These are phyloP conservation scores for Ogataea pini DNA, from an alignment of 805 yeast species.

Conservation along the genomic window DNA sequence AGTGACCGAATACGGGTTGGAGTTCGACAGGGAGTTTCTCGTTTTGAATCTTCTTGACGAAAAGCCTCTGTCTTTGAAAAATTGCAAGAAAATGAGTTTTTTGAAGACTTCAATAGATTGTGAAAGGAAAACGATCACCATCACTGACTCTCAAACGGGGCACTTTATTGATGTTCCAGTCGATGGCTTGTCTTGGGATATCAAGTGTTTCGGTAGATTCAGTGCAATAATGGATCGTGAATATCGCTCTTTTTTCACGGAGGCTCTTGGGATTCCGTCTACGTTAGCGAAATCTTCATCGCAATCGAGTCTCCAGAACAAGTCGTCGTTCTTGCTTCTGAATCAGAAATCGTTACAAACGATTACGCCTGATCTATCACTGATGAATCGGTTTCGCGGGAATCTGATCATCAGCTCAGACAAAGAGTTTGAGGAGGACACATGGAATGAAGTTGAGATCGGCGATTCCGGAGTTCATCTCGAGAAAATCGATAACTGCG, in stretches of 20 bases:
- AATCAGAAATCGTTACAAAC: conserved; percentile 34
- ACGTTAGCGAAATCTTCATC: conserved; percentile 32
- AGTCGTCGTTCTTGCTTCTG: conserved; percentile 42
- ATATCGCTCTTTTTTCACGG: conserved; percentile 33
- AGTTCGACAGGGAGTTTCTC: conserved; percentile 43
- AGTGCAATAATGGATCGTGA: conserved; percentile 16
- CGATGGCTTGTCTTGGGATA: background rate
- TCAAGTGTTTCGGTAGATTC: conserved; percentile 11
- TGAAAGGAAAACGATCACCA: conserved; percentile 1
- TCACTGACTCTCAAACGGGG: conserved; percentile 6
- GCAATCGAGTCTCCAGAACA: conserved; percentile 31
- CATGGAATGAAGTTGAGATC: conserved; percentile 33
- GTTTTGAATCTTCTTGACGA: conserved; percentile 32
- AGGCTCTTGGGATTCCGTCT: conserved; percentile 36
- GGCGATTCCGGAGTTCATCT: conserved; percentile 15
- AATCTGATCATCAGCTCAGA: conserved; percentile 36
- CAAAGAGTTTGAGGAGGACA: conserved; percentile 40
- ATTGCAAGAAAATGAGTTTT: conserved; percentile 36
- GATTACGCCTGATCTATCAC: conserved; percentile 9
- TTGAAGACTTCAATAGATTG: conserved; percentile 34
- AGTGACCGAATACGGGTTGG: conserved; percentile 35
- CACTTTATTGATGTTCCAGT: conserved; percentile 8
- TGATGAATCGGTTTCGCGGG: conserved; percentile 37
- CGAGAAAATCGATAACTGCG: conserved; percentile 35
- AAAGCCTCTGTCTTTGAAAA: conserved; percentile 37